Evolutionary conservation across 805 yeast species (phyloP), one percentile per base, ranked within the genome.

Genomic region (Scheffersomyces ergatensis): DNA sequence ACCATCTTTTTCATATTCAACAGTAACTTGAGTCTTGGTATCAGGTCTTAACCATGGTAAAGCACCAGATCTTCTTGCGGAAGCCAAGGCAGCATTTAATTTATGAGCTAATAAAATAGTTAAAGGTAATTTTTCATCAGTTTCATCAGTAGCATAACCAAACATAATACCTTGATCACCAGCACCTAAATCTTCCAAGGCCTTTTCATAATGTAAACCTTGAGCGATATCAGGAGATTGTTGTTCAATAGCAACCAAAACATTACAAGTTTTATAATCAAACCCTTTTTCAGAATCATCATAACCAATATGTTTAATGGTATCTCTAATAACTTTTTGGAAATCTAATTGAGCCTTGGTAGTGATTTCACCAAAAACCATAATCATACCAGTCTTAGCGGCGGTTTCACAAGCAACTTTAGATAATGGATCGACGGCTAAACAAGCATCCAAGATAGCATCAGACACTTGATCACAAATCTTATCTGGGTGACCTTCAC

Each of bases 111-210:
- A 81, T 57, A 93, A 72, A 50, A 93, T 81, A 57, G 99, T 93
- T 74, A 93, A 82, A 60, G 99, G 99, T 60, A 93, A 78, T 68
- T 86, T 83, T 78, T 93, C 98, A 66, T 92, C 96, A 58, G 99
- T 90, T 79, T 93, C 99, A 63, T 93, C 97, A 49, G 98, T 84
- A 58, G 99, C 99, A 72, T 93, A 93, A 73, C 99, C 99, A 67
- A 93, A 93, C 99, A 93, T 93, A 70, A 93, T 93, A 85, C 99
- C 99, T 76, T 93, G 99, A 77, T 93, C 99, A 83, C 99, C 99
- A 53, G 99, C 99, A 72, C 99, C 99, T 63, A 93, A 82, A 46
- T 93, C 95, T 79, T 93, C 99, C 51, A 93, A 77, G 42, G 86
- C 96, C 75, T 84, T 80, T 67, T 93, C 97, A 74, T 86, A 86